Evolutionary conservation across 805 yeast species (phyloP), one percentile per base, ranked within the genome.

Genomic region (Kodamaea restingae): DNA sequence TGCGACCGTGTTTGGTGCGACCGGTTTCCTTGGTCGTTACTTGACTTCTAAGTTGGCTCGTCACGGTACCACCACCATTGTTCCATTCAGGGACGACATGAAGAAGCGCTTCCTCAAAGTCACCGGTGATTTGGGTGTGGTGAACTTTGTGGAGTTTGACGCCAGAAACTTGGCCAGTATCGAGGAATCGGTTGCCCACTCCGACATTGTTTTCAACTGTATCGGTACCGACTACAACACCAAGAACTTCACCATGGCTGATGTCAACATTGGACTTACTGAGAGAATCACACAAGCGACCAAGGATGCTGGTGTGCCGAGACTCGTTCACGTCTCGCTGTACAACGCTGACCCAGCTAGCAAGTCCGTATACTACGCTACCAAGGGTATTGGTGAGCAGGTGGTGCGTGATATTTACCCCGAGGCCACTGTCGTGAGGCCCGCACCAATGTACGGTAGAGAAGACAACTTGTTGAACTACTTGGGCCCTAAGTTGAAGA

Each of bases 121-220:
- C 40, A 73, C 81, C 35, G 95, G 95, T 33, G 95, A 87, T 61
- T 75, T 86, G 48, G 95, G 95, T 22, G 95, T 87, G 32, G 88
- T 87, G 21, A 84, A 83, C 64, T 81, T 80, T 60, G 78, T 84
- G 47, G 95, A 87, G 62, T 78, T 84, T 53, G 95, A 87, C 60
- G 67, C 87, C 47, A 73, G 95, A 61, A 87, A 87, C 67, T 49
- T 84, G 52, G 67, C 80, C 54, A 78, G 88, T 10, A 80, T 87
- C 46, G 84, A 84, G 58, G 85, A 84, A 48, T 68, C 86, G 8
- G 87, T 87, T 31, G 80, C 81, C 49, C 80, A 83, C 62, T 80
- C 91, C 3, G 95, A 87, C 56, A 83, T 87, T 41, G 95, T 87
- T 7, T 81, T 71, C 67, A 87, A 87, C 65, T 70, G 85, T 59